Evolutionary conservation across 345 rosid genomes (phyloP).

Genomic region (Hibiscus tridactylites): DNA sequence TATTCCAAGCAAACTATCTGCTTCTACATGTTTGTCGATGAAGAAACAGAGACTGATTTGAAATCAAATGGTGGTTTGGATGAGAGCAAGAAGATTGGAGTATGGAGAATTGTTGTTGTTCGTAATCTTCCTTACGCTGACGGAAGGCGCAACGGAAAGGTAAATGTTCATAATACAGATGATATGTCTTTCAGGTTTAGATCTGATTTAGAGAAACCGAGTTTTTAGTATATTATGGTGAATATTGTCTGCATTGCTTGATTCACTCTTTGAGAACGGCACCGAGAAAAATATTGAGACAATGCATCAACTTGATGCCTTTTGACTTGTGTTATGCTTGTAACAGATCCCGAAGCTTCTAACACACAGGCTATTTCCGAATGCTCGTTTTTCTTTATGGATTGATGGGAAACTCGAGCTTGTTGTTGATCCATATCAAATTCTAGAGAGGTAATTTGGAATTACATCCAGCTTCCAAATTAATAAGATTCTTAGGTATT

Average conservation of each 20-base stretch:
- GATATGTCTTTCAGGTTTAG: not conserved
- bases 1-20: constrained; percentile 68
- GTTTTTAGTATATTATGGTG: not conserved
- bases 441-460: constrained; percentile 72
- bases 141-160: constrained; percentile 96
- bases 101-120: constrained; percentile 87
- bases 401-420: constrained; percentile 98
- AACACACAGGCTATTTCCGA: constrained; percentile 82
- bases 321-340: constrained; percentile 15
- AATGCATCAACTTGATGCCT: constrained; percentile 1
- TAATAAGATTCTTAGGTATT: not conserved
- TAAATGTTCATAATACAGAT: constrained; percentile 13
- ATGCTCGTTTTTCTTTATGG: constrained; percentile 90
- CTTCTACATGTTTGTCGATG: constrained; percentile 94
- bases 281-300: not conserved
- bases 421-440: constrained; percentile 87
- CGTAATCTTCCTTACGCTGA: constrained; percentile 84
- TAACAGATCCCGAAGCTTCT: constrained; percentile 74
- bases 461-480: not conserved
- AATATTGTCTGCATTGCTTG: not conserved
- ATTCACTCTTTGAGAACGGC: not conserved
- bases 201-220: not conserved
- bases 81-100: constrained; percentile 51
- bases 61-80: constrained; percentile 50
- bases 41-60: constrained; percentile 80